phyloP scores from a whole-genome alignment of 169 alveolate genomes.

The Amoebophrya sp. region DNA sequence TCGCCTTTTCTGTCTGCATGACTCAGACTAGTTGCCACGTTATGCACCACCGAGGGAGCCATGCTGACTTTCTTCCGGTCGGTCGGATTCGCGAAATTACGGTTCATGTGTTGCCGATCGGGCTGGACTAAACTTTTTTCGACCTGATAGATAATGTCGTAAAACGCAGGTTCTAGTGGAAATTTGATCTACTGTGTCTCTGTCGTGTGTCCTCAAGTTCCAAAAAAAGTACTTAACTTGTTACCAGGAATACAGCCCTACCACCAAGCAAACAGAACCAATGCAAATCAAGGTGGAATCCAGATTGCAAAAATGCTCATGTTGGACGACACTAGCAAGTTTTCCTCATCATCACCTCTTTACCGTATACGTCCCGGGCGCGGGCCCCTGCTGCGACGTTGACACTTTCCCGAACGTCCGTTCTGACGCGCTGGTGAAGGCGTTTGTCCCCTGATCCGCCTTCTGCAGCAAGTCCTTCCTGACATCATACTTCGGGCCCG shows the following conservation, averaged over 20 bases:
- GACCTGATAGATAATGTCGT: no score
- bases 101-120: no score
- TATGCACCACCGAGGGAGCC: neutral
- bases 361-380: neutral
- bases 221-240: neutral
- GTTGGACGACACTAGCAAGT: no score
- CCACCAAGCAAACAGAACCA: neutral
- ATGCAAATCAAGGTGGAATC: no score
- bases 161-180: no score
- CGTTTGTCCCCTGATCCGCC: neutral
- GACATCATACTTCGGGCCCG: neutral
- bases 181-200: no score
- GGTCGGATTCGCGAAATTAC: neutral
- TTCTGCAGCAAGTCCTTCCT: neutral
- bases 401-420: neutral
- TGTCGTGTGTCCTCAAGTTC: no score
- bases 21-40: neutral
- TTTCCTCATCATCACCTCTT: no score
- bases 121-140: no score
- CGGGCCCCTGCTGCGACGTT: neutral
- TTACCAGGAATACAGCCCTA: neutral
- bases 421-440: neutral
- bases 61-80: neutral
- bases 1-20: neutral
- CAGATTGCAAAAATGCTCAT: no score